Evolutionary conservation across 352 stramenopile species (phyloP).

Genomic region (Lagenidium sp.): DNA sequence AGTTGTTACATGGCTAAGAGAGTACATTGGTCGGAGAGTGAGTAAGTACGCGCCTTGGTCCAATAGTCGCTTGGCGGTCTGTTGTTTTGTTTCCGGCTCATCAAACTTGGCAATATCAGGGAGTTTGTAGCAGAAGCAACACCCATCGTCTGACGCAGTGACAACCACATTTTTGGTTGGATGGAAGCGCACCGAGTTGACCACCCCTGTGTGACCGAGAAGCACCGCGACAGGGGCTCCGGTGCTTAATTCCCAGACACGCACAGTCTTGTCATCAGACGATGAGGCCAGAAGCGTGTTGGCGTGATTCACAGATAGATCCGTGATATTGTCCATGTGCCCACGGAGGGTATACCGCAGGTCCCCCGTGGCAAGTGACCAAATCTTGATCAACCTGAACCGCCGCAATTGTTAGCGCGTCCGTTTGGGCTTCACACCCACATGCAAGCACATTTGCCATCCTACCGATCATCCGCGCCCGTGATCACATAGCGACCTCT

Average conservation of each 20-base stretch:
- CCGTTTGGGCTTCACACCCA: too few species aligned
- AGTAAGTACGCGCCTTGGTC: slow-evolving; percentile 66
- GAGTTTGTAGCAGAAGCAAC: slow-evolving; percentile 88
- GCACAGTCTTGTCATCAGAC: slow-evolving; percentile 85
- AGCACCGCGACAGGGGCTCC: slow-evolving; percentile 79
- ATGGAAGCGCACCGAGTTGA: slow-evolving; percentile 86
- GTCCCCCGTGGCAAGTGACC: slow-evolving; percentile 84
- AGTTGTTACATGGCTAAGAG: slow-evolving; percentile 42
- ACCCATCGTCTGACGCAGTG: slow-evolving; percentile 89
- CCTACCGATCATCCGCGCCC: slow-evolving; percentile 91
- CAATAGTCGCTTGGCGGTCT: slow-evolving; percentile 72
- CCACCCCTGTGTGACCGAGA: slow-evolving; percentile 76
- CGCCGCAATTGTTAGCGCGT: too few species aligned
- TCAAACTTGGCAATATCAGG: slow-evolving; percentile 49
- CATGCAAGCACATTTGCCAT: slow-evolving; percentile 3
- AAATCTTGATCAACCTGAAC: slow-evolving; percentile 94
- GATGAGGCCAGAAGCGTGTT: slow-evolving; percentile 80
- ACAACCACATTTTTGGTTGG: slow-evolving; percentile 81
- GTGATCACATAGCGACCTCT: slow-evolving; percentile 95
- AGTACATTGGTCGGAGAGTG: slow-evolving; percentile 72
- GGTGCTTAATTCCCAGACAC: slow-evolving; percentile 82
- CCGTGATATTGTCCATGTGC: slow-evolving; percentile 85
- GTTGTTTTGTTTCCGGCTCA: slow-evolving; percentile 52
- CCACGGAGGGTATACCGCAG: slow-evolving; percentile 75
- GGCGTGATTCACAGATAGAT: slow-evolving; percentile 79